Conservation (phyloP, 108 stramenopile genomes). For the Parmales sp. region DNA sequence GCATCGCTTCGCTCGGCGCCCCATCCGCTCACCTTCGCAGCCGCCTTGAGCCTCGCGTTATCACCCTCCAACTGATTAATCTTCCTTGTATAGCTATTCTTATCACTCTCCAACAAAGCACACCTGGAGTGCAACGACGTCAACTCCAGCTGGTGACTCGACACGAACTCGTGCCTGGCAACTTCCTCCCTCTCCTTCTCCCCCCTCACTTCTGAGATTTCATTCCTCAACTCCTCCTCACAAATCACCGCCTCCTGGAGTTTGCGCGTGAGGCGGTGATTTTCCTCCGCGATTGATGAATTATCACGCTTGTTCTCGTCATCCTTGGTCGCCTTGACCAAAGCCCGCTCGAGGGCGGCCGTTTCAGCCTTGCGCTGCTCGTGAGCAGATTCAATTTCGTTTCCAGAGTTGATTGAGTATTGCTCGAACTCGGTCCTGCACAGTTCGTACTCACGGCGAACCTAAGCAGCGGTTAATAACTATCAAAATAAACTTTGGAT, state of each 20-base stretch:
- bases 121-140: slow-evolving; percentile 15
- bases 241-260: slow-evolving; percentile 15
- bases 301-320: slow-evolving; percentile 19
- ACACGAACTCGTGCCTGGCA: slow-evolving; percentile 23
- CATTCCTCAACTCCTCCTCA: slow-evolving; percentile 18
- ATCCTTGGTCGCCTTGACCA: slow-evolving; percentile 14
- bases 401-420: slow-evolving; percentile 17
- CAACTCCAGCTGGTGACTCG: slow-evolving; percentile 16
- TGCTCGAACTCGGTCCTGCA: slow-evolving; percentile 34
- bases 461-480: no score
- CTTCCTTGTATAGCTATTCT: slow-evolving; percentile 17
- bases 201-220: slow-evolving; percentile 19
- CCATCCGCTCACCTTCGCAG: no score
- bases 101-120: slow-evolving; percentile 20
- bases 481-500: no score
- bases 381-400: slow-evolving; percentile 18
- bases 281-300: slow-evolving; percentile 14
- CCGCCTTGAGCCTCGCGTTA: background rate
- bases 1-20: no score
- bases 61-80: slow-evolving; percentile 8
- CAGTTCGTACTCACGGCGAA: slow-evolving; percentile 30
- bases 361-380: slow-evolving; percentile 24
- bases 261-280: slow-evolving; percentile 17
- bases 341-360: slow-evolving; percentile 11
- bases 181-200: slow-evolving; percentile 25